Evolutionary conservation across 805 yeast genomes (phyloP).

Genomic region (Candida ulmi): DNA sequence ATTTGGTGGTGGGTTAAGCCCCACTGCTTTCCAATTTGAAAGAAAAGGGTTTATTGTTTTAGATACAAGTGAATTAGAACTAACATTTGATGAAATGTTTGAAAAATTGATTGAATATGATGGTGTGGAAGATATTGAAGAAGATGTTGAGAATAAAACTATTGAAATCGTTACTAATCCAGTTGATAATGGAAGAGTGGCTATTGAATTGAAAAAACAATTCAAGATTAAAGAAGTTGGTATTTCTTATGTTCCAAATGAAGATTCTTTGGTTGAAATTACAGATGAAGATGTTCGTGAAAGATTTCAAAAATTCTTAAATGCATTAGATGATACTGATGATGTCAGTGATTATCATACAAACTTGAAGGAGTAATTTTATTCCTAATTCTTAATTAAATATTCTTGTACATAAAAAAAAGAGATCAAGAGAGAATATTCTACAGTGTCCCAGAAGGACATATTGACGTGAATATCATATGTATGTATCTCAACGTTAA

Average conservation of each 20-base stretch:
- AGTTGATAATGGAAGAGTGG: constrained; percentile 52
- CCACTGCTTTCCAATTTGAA: constrained; percentile 73
- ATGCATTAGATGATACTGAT: constrained; percentile 65
- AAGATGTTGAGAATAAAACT: constrained; percentile 24
- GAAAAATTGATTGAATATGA: constrained; percentile 70
- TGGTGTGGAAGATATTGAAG: constrained; percentile 73
- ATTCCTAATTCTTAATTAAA: too few species aligned
- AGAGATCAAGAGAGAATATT: too few species aligned
- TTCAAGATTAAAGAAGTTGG: constrained; percentile 68
- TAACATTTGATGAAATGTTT: constrained; percentile 56
- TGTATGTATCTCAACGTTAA: background rate
- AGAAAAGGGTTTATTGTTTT: constrained; percentile 68
- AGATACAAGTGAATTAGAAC: constrained; percentile 27
- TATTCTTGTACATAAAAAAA: background rate
- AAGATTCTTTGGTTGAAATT: constrained; percentile 52
- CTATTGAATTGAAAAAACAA: constrained; percentile 46
- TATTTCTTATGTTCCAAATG: constrained; percentile 58
- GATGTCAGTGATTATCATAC: constrained; percentile 80
- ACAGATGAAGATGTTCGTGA: constrained; percentile 46
- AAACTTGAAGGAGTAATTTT: constrained; percentile 42
- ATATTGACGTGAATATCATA: background rate
- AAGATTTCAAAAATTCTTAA: constrained; percentile 51
- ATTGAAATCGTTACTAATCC: constrained; percentile 60
- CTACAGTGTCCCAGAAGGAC: too few species aligned
- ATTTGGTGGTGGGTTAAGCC: constrained; percentile 64